Percentiles rank a stretch among this genome's conserved stretches.
phyloP scores from a whole-genome alignment of 2,329 filamentous ascomycete species.

The Pyrenochaeta sp. region DNA sequence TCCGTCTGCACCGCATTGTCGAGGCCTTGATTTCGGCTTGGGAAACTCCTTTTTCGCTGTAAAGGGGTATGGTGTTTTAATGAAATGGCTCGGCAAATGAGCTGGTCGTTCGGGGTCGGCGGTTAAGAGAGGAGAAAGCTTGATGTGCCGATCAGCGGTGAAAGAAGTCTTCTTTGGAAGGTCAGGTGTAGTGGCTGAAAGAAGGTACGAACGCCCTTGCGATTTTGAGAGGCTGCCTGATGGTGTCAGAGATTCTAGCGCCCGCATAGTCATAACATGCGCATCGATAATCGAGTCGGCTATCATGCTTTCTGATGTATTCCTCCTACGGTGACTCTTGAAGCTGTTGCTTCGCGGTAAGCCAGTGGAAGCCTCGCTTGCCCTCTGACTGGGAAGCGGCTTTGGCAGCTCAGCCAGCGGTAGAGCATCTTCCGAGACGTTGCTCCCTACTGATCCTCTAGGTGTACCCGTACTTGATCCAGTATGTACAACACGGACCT shows the following conservation, averaged over 20 bases:
- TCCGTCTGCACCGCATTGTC: slow-evolving; percentile 13
- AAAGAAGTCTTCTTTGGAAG: slow-evolving; percentile 22
- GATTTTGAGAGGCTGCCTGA: slow-evolving; percentile 13
- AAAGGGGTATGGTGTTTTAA: slow-evolving; percentile 40
- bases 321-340: slow-evolving; percentile 22
- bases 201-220: slow-evolving; percentile 15
- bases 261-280: slow-evolving; percentile 39
- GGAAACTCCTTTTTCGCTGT: slow-evolving; percentile 36
- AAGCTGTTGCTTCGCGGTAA: slow-evolving; percentile 3
- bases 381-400: slow-evolving; percentile 6
- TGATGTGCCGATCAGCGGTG: slow-evolving; percentile 26
- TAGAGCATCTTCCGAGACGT: slow-evolving; percentile 8
- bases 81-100: slow-evolving; percentile 33
- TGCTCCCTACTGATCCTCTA: slow-evolving; percentile 24
- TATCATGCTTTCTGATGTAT: slow-evolving; percentile 34
- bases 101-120: slow-evolving; percentile 21
- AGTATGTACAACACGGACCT: slow-evolving; percentile 33
- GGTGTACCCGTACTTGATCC: slow-evolving; percentile 27
- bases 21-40: slow-evolving; percentile 26
- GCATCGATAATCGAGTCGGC: slow-evolving; percentile 42
- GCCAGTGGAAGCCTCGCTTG: not conserved
- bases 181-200: slow-evolving; percentile 5
- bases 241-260: slow-evolving; percentile 32
- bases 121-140: slow-evolving; percentile 22
- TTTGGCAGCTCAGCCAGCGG: slow-evolving; percentile 10